A percentile compares a stretch with the other conserved stretches of the same genome.
Evolutionary conservation across 208 protist species (phyloP).

Genomic region (Balamuthia mandrillaris): DNA sequence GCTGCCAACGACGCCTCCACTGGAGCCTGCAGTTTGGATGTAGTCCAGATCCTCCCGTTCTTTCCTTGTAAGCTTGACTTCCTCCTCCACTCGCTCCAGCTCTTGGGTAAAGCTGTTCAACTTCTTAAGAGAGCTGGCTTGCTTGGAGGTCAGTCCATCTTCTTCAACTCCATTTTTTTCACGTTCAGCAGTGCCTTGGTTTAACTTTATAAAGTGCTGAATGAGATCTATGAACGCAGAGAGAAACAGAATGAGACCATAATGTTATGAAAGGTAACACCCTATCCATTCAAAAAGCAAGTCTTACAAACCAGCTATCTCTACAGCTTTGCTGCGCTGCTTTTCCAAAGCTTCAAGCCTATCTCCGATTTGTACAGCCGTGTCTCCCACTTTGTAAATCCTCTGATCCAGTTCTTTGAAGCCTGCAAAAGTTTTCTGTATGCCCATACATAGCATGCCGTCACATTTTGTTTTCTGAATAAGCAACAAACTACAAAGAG

Average conservation of each 20-base stretch:
- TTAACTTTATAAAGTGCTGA: conserved; percentile 22
- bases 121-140: neutral
- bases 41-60: no score
- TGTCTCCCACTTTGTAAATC: neutral
- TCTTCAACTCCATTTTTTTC: neutral
- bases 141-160: neutral
- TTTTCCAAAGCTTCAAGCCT: conserved; percentile 12
- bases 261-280: no score
- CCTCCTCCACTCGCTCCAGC: conserved; percentile 8
- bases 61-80: no score
- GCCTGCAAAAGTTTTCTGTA: neutral
- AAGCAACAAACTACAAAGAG: neutral
- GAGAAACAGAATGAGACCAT: no score
- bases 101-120: conserved; percentile 4
- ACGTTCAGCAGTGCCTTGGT: neutral
- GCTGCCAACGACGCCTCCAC: no score
- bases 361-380: neutral
- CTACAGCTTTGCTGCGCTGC: neutral
- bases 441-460: no score
- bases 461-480: no score
- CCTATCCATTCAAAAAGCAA: no score
- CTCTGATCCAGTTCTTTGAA: conserved; percentile 22
- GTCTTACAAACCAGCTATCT: neutral
- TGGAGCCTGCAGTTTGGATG: no score
- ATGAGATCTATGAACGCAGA: conserved; percentile 1